A percentile compares a stretch with the other conserved stretches of the same genome.
Conservation (phyloP, 768 basidiomycete genomes). For the Leucogyrophana mollusca region DNA sequence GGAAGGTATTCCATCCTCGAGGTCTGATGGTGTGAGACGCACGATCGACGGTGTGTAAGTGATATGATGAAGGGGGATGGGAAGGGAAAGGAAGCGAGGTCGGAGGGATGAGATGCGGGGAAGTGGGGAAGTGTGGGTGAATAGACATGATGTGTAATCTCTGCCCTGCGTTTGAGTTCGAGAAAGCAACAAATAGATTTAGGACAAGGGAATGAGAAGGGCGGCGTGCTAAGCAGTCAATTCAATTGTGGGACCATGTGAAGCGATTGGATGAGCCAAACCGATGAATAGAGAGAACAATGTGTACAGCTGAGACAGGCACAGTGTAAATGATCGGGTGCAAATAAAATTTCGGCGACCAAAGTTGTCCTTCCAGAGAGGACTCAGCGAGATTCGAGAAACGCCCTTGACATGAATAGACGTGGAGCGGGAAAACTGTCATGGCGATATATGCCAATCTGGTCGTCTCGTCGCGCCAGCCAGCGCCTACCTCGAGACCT, state of each 20-base stretch:
- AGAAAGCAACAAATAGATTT: slow-evolving; percentile 2
- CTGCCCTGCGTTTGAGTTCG: slow-evolving; percentile 6
- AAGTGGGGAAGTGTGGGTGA: slow-evolving; percentile 15
- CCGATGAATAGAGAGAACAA: no score
- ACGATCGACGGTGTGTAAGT: slow-evolving; percentile 3
- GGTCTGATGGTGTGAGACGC: slow-evolving; percentile 10
- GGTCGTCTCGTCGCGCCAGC: no score
- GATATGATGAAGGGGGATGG: no score
- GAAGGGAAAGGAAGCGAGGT: slow-evolving; percentile 3
- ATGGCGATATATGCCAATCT: not conserved
- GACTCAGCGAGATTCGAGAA: no score
- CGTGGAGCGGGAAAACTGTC: slow-evolving; percentile 13
- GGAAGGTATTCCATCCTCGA: not conserved
- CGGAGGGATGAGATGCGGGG: slow-evolving; percentile 21
- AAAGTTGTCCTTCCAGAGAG: no score
- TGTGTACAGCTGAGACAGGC: no score
- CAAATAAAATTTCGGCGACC: no score
- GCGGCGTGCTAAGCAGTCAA: not conserved
- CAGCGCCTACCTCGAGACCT: no score
- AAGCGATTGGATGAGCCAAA: no score
- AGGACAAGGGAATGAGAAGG: slow-evolving; percentile 5
- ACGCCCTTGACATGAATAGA: no score
- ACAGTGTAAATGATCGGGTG: no score
- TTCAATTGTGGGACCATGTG: no score
- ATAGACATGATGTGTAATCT: slow-evolving; percentile 5